Conservation (phyloP, 176 grass and related monocot genomes). For the Luzula sylvatica region DNA sequence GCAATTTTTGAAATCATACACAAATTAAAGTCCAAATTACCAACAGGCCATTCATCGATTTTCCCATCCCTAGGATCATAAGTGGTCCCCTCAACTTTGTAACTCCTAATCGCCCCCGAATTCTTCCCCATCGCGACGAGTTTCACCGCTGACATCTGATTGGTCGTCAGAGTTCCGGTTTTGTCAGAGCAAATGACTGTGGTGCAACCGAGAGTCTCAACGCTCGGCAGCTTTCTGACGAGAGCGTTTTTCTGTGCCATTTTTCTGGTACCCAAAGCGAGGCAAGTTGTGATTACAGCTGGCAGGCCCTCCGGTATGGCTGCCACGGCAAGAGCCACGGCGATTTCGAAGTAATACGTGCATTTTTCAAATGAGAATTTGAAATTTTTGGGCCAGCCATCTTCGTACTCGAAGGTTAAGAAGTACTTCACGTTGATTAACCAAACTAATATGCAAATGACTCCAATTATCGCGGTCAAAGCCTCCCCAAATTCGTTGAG, state of each 20-base stretch:
- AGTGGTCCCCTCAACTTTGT: conserved; percentile 78
- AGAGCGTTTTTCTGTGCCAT: conserved; percentile 95
- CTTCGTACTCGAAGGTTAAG: conserved; percentile 43
- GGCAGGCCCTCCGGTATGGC: conserved; percentile 84
- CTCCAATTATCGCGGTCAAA: conserved; percentile 77
- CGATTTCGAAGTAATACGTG: conserved; percentile 98
- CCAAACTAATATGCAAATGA: conserved; percentile 76
- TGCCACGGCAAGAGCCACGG: conserved; percentile 76
- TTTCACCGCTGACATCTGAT: conserved; percentile 76
- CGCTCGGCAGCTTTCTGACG: conserved; percentile 82
- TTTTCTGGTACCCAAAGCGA: conserved; percentile 83
- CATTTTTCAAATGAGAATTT: conserved; percentile 88
- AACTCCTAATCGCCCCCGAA: conserved; percentile 33
- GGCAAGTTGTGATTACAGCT: conserved; percentile 88
- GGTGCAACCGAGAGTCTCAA: conserved; percentile 91
- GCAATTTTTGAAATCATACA: conserved; percentile 76
- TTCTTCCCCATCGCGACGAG: conserved; percentile 45
- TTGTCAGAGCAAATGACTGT: conserved; percentile 96
- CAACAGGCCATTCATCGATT: conserved; percentile 49
- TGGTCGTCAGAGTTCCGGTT: conserved; percentile 81
- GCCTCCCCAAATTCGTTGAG: conserved; percentile 82
- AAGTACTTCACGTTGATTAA: conserved; percentile 97
- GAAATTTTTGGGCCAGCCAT: conserved; percentile 55
- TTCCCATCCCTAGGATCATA: conserved; percentile 70
- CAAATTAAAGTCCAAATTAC: conserved; percentile 65